phyloP scores from a whole-genome alignment of 768 basidiomycete genomes.

The Phanerochaete sordida region DNA sequence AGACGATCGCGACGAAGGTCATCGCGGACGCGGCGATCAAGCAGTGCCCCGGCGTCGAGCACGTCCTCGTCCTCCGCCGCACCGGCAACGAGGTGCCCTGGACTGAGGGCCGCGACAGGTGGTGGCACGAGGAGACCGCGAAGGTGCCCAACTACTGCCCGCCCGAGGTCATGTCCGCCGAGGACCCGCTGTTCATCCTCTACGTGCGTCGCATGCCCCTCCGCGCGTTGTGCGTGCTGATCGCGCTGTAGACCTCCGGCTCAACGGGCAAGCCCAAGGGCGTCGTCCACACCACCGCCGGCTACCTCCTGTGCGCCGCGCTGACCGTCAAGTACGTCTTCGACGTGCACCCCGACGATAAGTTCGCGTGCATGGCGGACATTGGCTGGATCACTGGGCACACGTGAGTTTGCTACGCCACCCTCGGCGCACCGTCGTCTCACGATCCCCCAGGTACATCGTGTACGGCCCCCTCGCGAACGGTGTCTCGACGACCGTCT shows the following conservation, averaged over 20 bases:
- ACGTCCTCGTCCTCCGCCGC: constrained; percentile 84
- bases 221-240: neutral
- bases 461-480: constrained; percentile 92
- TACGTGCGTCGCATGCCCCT: constrained; percentile 54
- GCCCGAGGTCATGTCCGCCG: constrained; percentile 81
- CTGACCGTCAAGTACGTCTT: constrained; percentile 97
- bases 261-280: constrained; percentile 97
- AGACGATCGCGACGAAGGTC: constrained; percentile 88
- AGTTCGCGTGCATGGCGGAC: constrained; percentile 97
- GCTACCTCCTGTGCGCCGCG: constrained; percentile 89
- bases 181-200: constrained; percentile 97
- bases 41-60: constrained; percentile 80
- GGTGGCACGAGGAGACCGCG: constrained; percentile 93
- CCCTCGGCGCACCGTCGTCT: neutral
- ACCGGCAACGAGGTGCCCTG: constrained; percentile 83
- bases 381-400: constrained; percentile 99
- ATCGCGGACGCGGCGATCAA: constrained; percentile 92
- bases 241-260: constrained; percentile 70
- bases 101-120: constrained; percentile 82
- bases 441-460: constrained; percentile 60
- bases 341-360: constrained; percentile 95
- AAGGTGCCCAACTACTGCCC: constrained; percentile 89
- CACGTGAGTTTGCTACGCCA: constrained; percentile 42
- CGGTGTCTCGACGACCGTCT: constrained; percentile 82
- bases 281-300: constrained; percentile 85